A percentile compares a stretch with the other conserved stretches of the same genome.
These are phyloP conservation scores for Yarrowia sp. DNA, from an alignment of 805 yeast genomes.

Conservation along the genomic window DNA sequence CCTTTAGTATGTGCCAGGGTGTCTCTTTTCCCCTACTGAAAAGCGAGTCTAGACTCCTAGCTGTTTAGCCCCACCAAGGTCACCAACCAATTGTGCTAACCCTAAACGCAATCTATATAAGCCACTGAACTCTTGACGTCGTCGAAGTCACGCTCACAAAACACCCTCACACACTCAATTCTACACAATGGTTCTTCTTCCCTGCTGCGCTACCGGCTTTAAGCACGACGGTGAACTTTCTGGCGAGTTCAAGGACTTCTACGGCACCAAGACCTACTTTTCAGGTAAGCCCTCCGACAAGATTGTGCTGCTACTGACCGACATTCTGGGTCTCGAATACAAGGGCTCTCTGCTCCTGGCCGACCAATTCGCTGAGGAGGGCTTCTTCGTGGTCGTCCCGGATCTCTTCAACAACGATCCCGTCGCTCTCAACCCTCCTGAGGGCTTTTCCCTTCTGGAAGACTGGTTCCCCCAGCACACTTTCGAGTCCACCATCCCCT, in stretches of 20 bases:
- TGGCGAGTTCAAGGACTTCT: conserved; percentile 34
- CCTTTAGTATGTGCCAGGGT: too few relatives aligned
- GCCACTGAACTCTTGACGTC: conserved; percentile 4
- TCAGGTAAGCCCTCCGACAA: conserved; percentile 49
- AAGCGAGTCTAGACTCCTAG: not conserved
- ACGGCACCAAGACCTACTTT: conserved; percentile 46
- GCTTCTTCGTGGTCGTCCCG: conserved; percentile 71
- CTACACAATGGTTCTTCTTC: conserved; percentile 14
- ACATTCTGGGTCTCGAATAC: conserved; percentile 61
- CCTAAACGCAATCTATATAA: conserved; percentile 6
- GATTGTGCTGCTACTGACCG: conserved; percentile 61
- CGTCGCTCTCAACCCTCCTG: conserved; percentile 38
- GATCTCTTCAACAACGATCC: conserved; percentile 64
- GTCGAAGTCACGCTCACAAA: not conserved
- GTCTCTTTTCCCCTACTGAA: too few relatives aligned
- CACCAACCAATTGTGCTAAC: not conserved
- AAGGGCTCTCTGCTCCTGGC: conserved; percentile 55
- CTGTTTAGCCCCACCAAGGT: not conserved
- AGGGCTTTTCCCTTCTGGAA: conserved; percentile 32
- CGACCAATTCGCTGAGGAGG: conserved; percentile 52
- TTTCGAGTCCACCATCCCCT: conserved; percentile 48
- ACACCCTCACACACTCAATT: not conserved
- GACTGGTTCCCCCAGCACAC: conserved; percentile 58
- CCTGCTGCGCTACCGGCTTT: conserved; percentile 26
- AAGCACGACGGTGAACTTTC: conserved; percentile 34